phyloP scores from a whole-genome alignment of 1,284 basidiomycete genomes.

The Cutaneotrichosporon mucoides region DNA sequence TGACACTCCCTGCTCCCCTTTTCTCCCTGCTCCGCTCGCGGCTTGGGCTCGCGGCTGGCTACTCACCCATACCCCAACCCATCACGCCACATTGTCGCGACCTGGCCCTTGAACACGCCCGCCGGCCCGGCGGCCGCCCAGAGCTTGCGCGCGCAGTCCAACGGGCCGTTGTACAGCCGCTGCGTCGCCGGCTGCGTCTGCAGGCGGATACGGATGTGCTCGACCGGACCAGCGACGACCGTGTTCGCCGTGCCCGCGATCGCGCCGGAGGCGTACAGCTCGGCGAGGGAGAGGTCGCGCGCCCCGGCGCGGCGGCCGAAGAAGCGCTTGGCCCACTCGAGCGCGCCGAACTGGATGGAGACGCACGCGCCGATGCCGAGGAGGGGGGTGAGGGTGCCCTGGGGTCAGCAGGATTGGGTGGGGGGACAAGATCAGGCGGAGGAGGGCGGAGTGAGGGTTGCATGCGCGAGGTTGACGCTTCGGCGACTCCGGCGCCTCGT shows the following conservation, averaged over 20 bases:
- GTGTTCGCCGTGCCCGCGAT: slow-evolving; percentile 86
- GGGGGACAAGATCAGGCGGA: background rate
- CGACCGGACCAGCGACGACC: slow-evolving; percentile 89
- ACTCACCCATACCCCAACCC: slow-evolving; percentile 68
- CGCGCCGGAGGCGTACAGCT: slow-evolving; percentile 75
- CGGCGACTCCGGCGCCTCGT: no score
- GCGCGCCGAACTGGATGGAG: slow-evolving; percentile 91
- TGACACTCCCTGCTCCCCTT: no score
- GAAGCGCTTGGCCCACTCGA: slow-evolving; percentile 83
- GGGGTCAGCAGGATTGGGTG: background rate
- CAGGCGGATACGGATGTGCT: slow-evolving; percentile 93
- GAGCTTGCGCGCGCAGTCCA: slow-evolving; percentile 80
- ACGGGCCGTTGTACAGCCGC: slow-evolving; percentile 68
- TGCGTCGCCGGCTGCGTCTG: slow-evolving; percentile 80
- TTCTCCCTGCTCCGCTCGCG: no score
- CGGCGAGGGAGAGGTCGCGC: slow-evolving; percentile 46
- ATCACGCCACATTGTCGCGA: slow-evolving; percentile 83
- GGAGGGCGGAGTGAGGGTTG: no score
- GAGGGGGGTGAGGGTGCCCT: slow-evolving; percentile 90
- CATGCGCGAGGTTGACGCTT: no score
- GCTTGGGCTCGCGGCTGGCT: no score
- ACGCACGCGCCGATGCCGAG: slow-evolving; percentile 86
- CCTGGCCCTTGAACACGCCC: slow-evolving; percentile 88
- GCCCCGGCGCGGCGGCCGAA: slow-evolving; percentile 52
- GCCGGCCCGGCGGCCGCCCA: slow-evolving; percentile 63